phyloP scores from a whole-genome alignment of 2,329 filamentous ascomycete genomes.

The Zymoseptoria ardabiliae region DNA sequence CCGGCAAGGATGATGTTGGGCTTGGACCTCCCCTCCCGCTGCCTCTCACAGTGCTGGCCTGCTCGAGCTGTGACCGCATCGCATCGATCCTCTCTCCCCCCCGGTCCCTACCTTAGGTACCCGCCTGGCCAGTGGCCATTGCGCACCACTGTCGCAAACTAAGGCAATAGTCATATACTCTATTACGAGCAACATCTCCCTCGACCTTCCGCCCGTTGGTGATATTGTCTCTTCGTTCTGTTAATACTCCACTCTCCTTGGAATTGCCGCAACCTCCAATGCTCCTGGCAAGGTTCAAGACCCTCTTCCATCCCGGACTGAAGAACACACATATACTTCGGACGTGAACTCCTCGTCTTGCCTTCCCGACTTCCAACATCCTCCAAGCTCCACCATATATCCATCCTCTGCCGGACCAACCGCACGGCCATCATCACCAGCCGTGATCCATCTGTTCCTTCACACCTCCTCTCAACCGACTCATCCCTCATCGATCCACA shows the following conservation, averaged over 20 bases:
- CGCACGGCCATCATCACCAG: background rate
- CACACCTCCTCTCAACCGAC: background rate
- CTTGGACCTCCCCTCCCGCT: no score
- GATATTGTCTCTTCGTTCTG: constrained; percentile 9
- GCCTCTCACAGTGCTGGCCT: no score
- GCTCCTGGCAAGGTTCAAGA: constrained; percentile 9
- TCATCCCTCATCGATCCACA: background rate
- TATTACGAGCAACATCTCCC: constrained; percentile 20
- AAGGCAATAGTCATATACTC: constrained; percentile 1
- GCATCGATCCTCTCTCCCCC: constrained; percentile 12
- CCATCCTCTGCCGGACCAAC: background rate
- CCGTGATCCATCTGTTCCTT: background rate
- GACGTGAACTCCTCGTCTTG: background rate
- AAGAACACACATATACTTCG: background rate
- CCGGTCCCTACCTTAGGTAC: constrained; percentile 12
- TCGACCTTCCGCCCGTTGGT: constrained; percentile 4
- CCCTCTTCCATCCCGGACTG: background rate
- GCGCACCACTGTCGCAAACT: constrained; percentile 12
- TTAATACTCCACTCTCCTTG: background rate
- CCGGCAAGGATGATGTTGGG: constrained; percentile 10
- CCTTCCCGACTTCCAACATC: background rate
- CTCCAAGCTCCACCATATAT: background rate
- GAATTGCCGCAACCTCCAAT: constrained; percentile 10
- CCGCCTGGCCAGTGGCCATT: constrained; percentile 9
- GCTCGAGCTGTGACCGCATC: constrained; percentile 16